Evolutionary conservation across 345 rosid species (phyloP), one percentile per base, ranked within the genome.

Genomic region (Lumnitzera littorea): DNA sequence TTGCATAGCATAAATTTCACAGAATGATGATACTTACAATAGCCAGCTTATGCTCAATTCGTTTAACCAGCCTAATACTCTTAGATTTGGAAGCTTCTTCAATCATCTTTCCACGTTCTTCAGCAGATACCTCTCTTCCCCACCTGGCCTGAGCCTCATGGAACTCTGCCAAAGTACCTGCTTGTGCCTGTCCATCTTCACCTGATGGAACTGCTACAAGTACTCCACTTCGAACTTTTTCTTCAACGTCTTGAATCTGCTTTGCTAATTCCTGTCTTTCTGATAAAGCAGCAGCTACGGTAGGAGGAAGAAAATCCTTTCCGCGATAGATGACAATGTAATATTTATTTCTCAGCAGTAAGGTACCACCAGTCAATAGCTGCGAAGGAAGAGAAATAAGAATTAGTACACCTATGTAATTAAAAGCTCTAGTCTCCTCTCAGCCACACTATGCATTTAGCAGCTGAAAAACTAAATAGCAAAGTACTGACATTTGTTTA

Each of bases 141-240:
- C 96, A 94, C 48, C 87, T 82, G 11, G 96, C 81, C 80, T 90
- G 95, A 78, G 96, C 97, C 82, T 94, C 91, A 67, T 89, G 88
- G 81, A 94, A 94, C 77, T 94, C 99, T 13, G 97, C 92, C 73
- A 94, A 78, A 46, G 97, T 84, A 65, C 99, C 99, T 64, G 89
- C 97, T 69, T 73, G 91, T 3, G 80, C 85, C 58, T 74, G 75
- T 55, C 76, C 86, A 29, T 58, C 41, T n/a, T 69, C 82, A 64
- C 72, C 75, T 29, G 86, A 78, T 62, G 78, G 72, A 67, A 65
- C 65, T 64, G 78, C 80, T 63, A 77, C 86, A 64, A 76, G 58
- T 48, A 64, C 81, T 57, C 69, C 73, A 53, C 12, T 68, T 58
- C 95, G 82, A 55, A 81, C 78, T 66, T 77, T 84, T 79, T 94